Evolutionary conservation across 106 monocot genomes (phyloP).

Genomic region (Apostasia ramifera): DNA sequence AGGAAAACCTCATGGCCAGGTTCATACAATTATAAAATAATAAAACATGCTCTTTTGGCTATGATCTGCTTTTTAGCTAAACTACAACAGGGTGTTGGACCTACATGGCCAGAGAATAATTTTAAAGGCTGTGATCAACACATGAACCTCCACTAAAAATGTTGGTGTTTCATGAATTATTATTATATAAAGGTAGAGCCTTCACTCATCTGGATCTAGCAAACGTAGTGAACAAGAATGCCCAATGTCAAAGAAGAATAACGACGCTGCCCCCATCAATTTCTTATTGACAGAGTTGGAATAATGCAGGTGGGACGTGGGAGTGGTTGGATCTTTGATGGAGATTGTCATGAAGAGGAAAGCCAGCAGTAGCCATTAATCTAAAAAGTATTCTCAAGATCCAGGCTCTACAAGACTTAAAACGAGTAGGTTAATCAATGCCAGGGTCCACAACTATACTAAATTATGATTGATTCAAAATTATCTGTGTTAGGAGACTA

Average conservation of each 20-base stretch:
- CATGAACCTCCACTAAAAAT: neutral
- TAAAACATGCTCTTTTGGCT: too few species aligned
- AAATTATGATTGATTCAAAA: too few species aligned
- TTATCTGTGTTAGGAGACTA: too few species aligned
- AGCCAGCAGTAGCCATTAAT: neutral
- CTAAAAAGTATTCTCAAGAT: neutral
- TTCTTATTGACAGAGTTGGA: neutral
- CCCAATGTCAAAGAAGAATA: neutral
- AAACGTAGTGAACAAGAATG: neutral
- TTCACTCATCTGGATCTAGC: too few species aligned
- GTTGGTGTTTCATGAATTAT: neutral
- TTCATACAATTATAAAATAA: too few species aligned
- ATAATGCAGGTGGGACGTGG: neutral
- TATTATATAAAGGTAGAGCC: neutral
- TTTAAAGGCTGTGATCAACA: too few species aligned
- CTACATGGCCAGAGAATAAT: neutral
- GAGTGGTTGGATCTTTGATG: conserved; percentile 4
- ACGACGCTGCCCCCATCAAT: neutral
- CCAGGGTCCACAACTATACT: too few species aligned
- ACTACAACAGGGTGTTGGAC: neutral
- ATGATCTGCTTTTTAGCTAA: too few species aligned
- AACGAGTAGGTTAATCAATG: too few species aligned
- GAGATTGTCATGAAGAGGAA: neutral
- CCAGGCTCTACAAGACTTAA: neutral
- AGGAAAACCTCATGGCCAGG: too few species aligned